Base-by-base conservation (phyloP, 768 basidiomycete genomes). In the Trametes gibbosa region DNA sequence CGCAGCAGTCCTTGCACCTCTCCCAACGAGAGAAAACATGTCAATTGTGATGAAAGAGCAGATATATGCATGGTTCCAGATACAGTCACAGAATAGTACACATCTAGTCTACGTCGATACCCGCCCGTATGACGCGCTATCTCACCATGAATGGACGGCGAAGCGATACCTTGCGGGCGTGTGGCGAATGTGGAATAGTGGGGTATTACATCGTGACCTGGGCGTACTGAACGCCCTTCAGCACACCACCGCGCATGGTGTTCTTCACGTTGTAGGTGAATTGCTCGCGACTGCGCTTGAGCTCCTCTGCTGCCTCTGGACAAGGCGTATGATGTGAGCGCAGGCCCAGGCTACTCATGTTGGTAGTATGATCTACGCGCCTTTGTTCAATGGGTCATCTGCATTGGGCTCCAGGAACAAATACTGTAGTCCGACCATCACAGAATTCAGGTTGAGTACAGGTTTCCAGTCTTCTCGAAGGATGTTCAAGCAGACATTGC, bases 401-500 rank as follows among this genome's bases (percentile, higher is more conserved):
- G 97, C 91, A 68, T 99, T 99, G 14, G 97, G 97, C 74, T 99
- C 97, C 57, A 99, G 79, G 82, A 99, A 99, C 52, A 99, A 83
- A 70, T 98, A 99, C 73, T 99, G 97, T 56, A 99, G 75, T 35
- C 97, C 97, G 59, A 98, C 92, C 93, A 98, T 96, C 63, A 99
- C 93, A 29, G 95, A 92, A 72, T 95, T 98, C 52, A 99, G 80
- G 74, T 98, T 98, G 43, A 99, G 79, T 3, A 99, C 97, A 5
- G 97, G 97, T 70, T 99, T 99, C 97, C 97, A 99, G 76, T 99
- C 97, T 78, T 99, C 97, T 71, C 97, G 86, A 58, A 98, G 83
- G 71, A 98, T 98, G 75, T 98, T 98, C 67, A 99, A 74, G 78
- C 97, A 99, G 46, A 99, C 96, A 66, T 98, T 98, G 45, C 97